Evolutionary conservation across 768 basidiomycete genomes (phyloP).

Genomic region (Rhodotorula babjevae): DNA sequence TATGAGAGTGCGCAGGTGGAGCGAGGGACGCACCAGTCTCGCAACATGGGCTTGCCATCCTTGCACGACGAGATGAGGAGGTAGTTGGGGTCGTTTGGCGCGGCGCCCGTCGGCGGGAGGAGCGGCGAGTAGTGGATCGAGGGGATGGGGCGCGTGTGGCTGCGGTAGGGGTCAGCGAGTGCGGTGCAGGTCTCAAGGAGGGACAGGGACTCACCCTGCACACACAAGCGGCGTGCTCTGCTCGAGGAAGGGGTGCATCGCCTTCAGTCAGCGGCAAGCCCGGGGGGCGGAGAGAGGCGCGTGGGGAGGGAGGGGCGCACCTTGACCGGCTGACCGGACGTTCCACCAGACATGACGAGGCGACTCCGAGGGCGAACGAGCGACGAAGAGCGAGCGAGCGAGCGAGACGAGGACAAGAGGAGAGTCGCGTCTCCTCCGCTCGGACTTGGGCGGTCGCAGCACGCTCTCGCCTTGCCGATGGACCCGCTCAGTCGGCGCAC

Average conservation of each 20-base stretch:
- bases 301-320: not conserved
- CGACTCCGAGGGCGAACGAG: too few species aligned
- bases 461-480: too few species aligned
- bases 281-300: not conserved
- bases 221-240: conserved; percentile 38
- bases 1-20: not conserved
- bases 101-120: conserved; percentile 49
- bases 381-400: too few species aligned
- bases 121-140: conserved; percentile 87
- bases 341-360: not conserved
- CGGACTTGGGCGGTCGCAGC: too few species aligned
- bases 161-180: not conserved
- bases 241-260: not conserved
- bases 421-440: too few species aligned
- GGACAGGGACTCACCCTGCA: conserved; percentile 13
- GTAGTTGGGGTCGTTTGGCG: conserved; percentile 67
- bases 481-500: too few species aligned
- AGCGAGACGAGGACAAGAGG: too few species aligned
- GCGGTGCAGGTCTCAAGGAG: rapidly evolving
- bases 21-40: conserved; percentile 28
- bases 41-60: conserved; percentile 75
- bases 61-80: conserved; percentile 95
- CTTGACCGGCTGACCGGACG: not conserved
- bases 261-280: not conserved
- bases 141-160: conserved; percentile 60